These are phyloP conservation scores for Parmelia sp. DNA, from an alignment of 495 filamentous ascomycete species.

Conservation along the genomic window DNA sequence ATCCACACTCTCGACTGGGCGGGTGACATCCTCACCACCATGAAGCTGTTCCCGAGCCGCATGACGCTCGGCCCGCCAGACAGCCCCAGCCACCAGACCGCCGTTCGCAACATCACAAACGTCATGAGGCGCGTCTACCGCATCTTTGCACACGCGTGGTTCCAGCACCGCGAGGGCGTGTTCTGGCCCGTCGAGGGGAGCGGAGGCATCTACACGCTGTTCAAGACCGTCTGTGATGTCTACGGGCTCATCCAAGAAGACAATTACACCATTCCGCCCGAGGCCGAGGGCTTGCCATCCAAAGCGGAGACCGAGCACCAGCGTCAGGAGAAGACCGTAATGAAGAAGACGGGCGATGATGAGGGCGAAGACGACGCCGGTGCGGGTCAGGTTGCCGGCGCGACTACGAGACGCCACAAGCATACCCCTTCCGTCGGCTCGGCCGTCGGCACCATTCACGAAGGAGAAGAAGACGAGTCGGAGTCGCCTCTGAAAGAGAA, in stretches of 20 bases:
- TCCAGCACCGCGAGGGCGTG: slow-evolving; percentile 77
- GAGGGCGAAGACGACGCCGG: slow-evolving; percentile 27
- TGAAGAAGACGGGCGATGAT: slow-evolving; percentile 69
- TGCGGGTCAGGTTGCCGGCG: slow-evolving; percentile 46
- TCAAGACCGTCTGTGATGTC: slow-evolving; percentile 91
- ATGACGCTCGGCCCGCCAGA: slow-evolving; percentile 64
- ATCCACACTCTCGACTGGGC: slow-evolving; percentile 98
- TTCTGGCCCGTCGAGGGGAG: slow-evolving; percentile 92
- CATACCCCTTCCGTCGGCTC: slow-evolving; percentile 70
- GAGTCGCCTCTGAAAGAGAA: slow-evolving; percentile 14
- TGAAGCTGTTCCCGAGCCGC: slow-evolving; percentile 86
- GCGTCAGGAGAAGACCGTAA: slow-evolving; percentile 22
- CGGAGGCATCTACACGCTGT: slow-evolving; percentile 85
- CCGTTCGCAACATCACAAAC: slow-evolving; percentile 79
- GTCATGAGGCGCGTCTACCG: slow-evolving; percentile 90
- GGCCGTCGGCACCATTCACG: slow-evolving; percentile 61
- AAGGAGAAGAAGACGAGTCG: slow-evolving; percentile 60
- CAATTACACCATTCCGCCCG: slow-evolving; percentile 88
- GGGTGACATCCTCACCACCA: slow-evolving; percentile 78
- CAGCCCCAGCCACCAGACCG: slow-evolving; percentile 51
- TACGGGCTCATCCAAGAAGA: slow-evolving; percentile 85
- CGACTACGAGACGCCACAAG: slow-evolving; percentile 67
- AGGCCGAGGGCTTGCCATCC: slow-evolving; percentile 64
- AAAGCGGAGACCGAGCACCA: slow-evolving; percentile 15
- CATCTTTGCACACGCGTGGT: slow-evolving; percentile 98